Conservation (phyloP, 768 basidiomycete species). For the Lactarius evosmus region DNA sequence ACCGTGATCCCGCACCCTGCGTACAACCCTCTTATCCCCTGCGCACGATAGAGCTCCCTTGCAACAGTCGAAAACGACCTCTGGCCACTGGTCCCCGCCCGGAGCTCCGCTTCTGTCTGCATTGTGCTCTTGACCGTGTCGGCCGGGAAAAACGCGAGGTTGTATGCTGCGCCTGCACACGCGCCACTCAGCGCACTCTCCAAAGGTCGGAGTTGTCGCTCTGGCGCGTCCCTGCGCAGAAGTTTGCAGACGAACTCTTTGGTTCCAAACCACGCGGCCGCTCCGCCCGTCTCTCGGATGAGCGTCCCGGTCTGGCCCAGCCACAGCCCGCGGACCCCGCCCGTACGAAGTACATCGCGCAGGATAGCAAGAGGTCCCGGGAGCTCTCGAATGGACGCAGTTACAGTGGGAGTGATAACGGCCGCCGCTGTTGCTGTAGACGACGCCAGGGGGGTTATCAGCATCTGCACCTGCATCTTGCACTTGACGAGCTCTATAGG, state of each 20-base stretch:
- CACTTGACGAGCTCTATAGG: conserved; percentile 96
- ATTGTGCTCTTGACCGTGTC: conserved; percentile 94
- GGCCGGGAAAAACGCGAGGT: conserved; percentile 88
- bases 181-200: conserved; percentile 88
- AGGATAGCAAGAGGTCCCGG: conserved; percentile 77
- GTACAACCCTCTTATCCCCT: conserved; percentile 84
- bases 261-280: conserved; percentile 85
- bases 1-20: conserved; percentile 93
- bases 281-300: conserved; percentile 89
- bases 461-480: conserved; percentile 96
- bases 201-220: conserved; percentile 46
- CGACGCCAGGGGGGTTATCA: conserved; percentile 39
- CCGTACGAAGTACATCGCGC: conserved; percentile 53
- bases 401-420: conserved; percentile 22
- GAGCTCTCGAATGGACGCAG: conserved; percentile 36
- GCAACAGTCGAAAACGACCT: conserved; percentile 53
- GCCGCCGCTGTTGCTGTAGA: conserved; percentile 41
- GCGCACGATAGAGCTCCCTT: conserved; percentile 63
- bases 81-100: conserved; percentile 46
- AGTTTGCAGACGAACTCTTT: conserved; percentile 72
- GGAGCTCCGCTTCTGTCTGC: conserved; percentile 89
- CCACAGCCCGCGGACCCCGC: conserved; percentile 89
- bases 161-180: conserved; percentile 80
- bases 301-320: conserved; percentile 92
- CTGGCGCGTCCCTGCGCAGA: conserved; percentile 42